Evolutionary conservation across 768 basidiomycete species (phyloP).

Genomic region (Calocybe indica): DNA sequence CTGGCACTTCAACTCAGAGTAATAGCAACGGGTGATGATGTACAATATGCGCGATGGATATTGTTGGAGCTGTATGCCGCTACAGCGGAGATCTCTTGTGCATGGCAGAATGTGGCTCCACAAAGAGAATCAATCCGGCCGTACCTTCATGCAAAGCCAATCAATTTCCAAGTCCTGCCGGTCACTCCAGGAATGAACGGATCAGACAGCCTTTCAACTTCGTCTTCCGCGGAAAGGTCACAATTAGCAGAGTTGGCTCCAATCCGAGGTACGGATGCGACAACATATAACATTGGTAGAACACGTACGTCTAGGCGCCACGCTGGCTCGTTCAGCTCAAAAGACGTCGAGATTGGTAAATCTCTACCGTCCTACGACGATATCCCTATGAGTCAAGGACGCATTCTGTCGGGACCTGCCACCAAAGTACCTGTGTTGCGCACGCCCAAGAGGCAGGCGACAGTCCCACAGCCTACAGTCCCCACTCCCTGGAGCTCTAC

Average conservation of each 20-base stretch:
- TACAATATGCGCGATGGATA: slow-evolving; percentile 84
- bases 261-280: no score
- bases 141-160: slow-evolving; percentile 37
- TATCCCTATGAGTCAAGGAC: slow-evolving; percentile 28
- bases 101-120: slow-evolving; percentile 77
- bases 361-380: slow-evolving; percentile 62
- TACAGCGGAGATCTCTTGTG: slow-evolving; percentile 77
- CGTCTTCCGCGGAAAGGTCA: no score
- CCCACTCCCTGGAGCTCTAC: slow-evolving; percentile 21
- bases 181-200: background rate
- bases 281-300: background rate
- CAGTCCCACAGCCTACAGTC: slow-evolving; percentile 26
- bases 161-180: slow-evolving; percentile 16
- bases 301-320: slow-evolving; percentile 49
- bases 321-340: slow-evolving; percentile 92
- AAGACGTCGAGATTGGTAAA: slow-evolving; percentile 88
- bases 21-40: slow-evolving; percentile 68
- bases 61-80: slow-evolving; percentile 86
- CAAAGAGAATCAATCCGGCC: slow-evolving; percentile 67
- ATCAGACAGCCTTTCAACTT: background rate
- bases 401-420: slow-evolving; percentile 28
- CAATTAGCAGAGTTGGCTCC: no score
- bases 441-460: slow-evolving; percentile 43
- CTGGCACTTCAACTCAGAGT: slow-evolving; percentile 76
- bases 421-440: slow-evolving; percentile 36